Conservation (phyloP, 179 eudicot genomes). For the Beta corolliflora region DNA sequence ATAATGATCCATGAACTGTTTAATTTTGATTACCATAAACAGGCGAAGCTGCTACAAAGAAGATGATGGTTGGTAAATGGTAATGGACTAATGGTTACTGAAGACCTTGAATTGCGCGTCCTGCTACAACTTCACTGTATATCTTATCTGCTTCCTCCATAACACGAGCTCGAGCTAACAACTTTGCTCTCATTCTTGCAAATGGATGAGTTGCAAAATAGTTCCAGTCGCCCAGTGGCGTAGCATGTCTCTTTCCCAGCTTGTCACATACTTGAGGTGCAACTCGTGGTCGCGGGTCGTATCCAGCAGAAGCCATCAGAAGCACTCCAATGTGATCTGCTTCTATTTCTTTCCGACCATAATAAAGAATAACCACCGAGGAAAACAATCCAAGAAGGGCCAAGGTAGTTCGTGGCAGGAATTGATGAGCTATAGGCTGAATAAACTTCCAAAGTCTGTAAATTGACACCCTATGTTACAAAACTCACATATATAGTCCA, state of each 20-base stretch:
- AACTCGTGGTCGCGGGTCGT: conserved; percentile 75
- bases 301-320: conserved; percentile 80
- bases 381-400: no score
- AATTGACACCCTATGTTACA: no score
- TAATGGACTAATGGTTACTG: conserved; percentile 30
- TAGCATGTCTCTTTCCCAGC: conserved; percentile 54
- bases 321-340: conserved; percentile 89
- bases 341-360: conserved; percentile 83
- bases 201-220: conserved; percentile 85
- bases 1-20: no score
- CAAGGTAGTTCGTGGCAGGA: no score
- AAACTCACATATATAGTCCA: no score
- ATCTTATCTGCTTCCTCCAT: conserved; percentile 81
- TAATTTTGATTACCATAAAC: not conserved
- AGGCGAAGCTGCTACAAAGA: not conserved
- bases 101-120: conserved; percentile 65
- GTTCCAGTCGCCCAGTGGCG: conserved; percentile 53
- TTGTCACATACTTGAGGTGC: conserved; percentile 83
- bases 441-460: no score
- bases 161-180: conserved; percentile 66
- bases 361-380: no score
- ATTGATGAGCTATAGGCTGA: no score
- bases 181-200: conserved; percentile 64
- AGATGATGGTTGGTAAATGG: not conserved
- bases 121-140: conserved; percentile 54